Base-by-base conservation (phyloP, 345 rosid species). In the Hibiscus syriacus region DNA sequence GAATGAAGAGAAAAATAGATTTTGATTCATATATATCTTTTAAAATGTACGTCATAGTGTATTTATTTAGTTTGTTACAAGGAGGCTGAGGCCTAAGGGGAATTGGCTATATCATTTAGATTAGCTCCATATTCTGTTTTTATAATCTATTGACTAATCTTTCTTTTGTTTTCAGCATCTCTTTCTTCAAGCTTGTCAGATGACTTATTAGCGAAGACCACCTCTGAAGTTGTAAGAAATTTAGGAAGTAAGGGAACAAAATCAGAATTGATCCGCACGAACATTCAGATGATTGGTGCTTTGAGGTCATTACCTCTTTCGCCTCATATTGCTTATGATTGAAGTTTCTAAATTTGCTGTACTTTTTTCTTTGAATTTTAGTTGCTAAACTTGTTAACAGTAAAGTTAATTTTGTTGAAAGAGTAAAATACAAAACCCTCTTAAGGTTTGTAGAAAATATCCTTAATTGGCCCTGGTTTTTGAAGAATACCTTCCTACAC, bases 211-310 rank as follows among this genome's bases (percentile, higher is more conserved):
- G 89, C 92, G 4, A 92, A 87, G 77, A 90, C 88, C 59, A 89
- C 95, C 7, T 69, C 80, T 80, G 80, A 92, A 73, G 93, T 95
- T 71, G 85, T 95, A 62, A 82, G 53, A 30, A 86, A 83, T 73
- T 77, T 95, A 60, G 83, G 89, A 72, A 81, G 70, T 66, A 90
- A 83, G 85, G 83, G 80, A 50, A 75, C 69, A 29, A 92, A 90
- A 80, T 90, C 98, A 20, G 98, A 95, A 64, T 74, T 92, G 81
- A 89, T 82, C 32, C 91, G 98, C 65, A 89, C 99, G 67, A 95
- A 95, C 76, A 95, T 95, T 83, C 99, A 95, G 80, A 88, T 90
- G 98, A 88, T 95, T 79, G 99, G 99, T 65, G 92, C 99, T 76
- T 78, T 95, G 69, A 88, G 99, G 99, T 92, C 73, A 54, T 30